phyloP scores from a whole-genome alignment of 1,139 yeast species.

The Saccharomyces hybrid region DNA sequence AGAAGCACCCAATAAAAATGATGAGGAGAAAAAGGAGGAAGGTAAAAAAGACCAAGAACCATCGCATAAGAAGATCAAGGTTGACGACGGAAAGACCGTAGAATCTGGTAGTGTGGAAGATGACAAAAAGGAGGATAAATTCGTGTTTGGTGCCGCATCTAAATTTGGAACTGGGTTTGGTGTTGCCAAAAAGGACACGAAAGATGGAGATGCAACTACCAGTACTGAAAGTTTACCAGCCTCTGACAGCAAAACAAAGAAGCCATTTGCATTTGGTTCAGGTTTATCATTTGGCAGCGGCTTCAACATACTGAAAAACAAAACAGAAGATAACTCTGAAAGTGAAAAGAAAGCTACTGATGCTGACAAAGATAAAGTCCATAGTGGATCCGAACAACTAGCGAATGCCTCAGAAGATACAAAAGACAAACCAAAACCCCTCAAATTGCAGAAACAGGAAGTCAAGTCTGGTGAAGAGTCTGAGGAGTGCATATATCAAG shows the following conservation, averaged over 20 bases:
- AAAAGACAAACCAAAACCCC: constrained; percentile 13
- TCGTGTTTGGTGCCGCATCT: constrained; percentile 48
- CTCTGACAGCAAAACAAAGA: constrained; percentile 4
- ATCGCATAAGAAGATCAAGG: constrained; percentile 6
- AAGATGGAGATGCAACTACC: not conserved
- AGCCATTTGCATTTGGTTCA: constrained; percentile 27
- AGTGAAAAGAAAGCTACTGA: constrained; percentile 7
- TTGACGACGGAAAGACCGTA: constrained; percentile 5
- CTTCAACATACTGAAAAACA: constrained; percentile 24
- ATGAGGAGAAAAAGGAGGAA: constrained; percentile 7
- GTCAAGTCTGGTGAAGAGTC: constrained; percentile 86
- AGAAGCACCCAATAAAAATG: not conserved
- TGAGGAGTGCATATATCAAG: constrained; percentile 61
- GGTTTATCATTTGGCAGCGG: constrained; percentile 32
- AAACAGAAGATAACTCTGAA: constrained; percentile 4
- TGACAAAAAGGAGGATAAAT: constrained; percentile 30
- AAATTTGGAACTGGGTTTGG: constrained; percentile 55
- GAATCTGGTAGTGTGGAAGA: constrained; percentile 5
- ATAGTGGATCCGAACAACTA: not conserved
- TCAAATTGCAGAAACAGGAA: constrained; percentile 40
- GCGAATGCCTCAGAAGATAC: not conserved
- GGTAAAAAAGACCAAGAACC: constrained; percentile 6
- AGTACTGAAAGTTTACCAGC: not conserved
- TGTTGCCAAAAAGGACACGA: constrained; percentile 49
- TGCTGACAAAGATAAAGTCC: not conserved